Evolutionary conservation across 1,284 basidiomycete species (phyloP).

Genomic region (Spongispora temasekensis): DNA sequence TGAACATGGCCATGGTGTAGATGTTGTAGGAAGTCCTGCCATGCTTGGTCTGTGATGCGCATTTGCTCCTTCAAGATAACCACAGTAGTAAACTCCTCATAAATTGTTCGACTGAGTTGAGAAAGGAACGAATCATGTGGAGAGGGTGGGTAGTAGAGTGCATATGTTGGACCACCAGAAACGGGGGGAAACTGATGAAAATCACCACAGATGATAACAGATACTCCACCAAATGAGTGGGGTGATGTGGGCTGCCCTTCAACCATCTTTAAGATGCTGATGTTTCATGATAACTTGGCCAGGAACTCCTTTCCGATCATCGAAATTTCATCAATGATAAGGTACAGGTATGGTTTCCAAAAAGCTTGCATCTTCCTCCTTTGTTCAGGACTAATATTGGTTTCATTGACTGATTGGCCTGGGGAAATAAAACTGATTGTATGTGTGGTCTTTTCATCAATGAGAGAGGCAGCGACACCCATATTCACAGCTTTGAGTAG

Average conservation of each 20-base stretch:
- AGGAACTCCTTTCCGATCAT: not conserved
- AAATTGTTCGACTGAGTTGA: not conserved
- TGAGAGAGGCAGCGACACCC: constrained; percentile 4
- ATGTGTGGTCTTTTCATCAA: constrained; percentile 7
- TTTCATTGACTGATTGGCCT: not conserved
- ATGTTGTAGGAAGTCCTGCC: not conserved
- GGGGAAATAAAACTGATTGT: not conserved
- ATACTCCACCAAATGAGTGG: not conserved
- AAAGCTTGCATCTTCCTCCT: not conserved
- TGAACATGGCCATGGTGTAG: not conserved
- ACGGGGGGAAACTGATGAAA: not conserved
- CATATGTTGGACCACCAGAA: not conserved
- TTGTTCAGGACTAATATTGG: not conserved
- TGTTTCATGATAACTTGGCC: not conserved
- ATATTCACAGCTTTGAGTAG: constrained; percentile 9
- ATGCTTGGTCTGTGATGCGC: not conserved
- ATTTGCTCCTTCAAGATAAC: not conserved
- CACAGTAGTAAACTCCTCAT: not conserved
- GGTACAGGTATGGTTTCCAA: not conserved
- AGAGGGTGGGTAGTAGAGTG: not conserved
- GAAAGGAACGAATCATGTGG: not conserved
- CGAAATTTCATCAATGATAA: not conserved
- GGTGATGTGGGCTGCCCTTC: not conserved
- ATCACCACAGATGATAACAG: not conserved
- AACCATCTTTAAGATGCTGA: not conserved